Conservation (phyloP, 1,284 basidiomycete genomes). For the Athelia sp. region DNA sequence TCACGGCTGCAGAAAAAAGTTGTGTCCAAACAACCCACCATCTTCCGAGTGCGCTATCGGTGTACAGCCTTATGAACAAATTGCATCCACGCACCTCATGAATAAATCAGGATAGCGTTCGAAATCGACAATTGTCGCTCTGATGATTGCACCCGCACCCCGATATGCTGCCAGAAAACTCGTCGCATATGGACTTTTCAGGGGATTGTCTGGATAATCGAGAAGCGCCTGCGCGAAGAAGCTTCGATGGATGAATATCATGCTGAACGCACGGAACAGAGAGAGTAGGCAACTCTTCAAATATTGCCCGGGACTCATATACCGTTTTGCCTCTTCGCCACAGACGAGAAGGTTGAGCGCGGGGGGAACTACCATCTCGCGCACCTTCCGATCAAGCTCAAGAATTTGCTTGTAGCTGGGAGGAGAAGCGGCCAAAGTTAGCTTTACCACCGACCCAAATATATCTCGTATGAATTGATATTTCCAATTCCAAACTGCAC, state of each 20-base stretch:
- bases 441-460: background rate
- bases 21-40: slow-evolving; percentile 18
- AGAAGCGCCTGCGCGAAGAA: slow-evolving; percentile 17
- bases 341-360: background rate
- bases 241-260: slow-evolving; percentile 17
- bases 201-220: slow-evolving; percentile 15
- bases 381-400: slow-evolving; percentile 8
- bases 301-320: background rate
- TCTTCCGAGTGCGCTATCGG: background rate
- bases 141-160: slow-evolving; percentile 13
- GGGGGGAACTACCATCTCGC: background rate
- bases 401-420: slow-evolving; percentile 8
- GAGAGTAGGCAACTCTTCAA: background rate
- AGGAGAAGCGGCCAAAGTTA: background rate
- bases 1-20: slow-evolving; percentile 16
- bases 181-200: slow-evolving; percentile 16
- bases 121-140: slow-evolving; percentile 11
- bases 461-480: background rate
- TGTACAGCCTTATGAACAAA: too few species aligned
- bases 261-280: slow-evolving; percentile 3
- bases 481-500: background rate
- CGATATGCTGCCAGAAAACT: slow-evolving; percentile 17
- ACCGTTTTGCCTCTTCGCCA: background rate
- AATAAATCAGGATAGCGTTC: slow-evolving; percentile 11
- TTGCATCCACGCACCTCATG: slow-evolving; percentile 1